A percentile compares a stretch with the other conserved stretches of the same genome.
Evolutionary conservation across 495 filamentous ascomycete species (phyloP).

Genomic region (Xylaria nigripes): DNA sequence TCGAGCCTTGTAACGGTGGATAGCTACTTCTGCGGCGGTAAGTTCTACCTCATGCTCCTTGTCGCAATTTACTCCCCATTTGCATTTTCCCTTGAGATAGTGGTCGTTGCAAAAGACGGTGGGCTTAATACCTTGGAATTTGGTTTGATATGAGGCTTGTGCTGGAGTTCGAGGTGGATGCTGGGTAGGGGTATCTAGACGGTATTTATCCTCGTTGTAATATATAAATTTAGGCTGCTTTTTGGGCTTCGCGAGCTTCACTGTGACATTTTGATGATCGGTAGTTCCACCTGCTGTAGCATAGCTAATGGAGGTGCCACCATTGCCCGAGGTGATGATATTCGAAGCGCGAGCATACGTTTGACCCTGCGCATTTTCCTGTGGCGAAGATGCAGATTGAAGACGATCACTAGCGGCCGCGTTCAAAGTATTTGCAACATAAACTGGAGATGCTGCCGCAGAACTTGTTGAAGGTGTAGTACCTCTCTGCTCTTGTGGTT

Average conservation of each 20-base stretch:
- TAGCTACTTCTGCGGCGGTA: slow-evolving; percentile 21
- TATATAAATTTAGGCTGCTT: slow-evolving; percentile 21
- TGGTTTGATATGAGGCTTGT: slow-evolving; percentile 23
- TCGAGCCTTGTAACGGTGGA: slow-evolving; percentile 28
- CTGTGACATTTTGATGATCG: slow-evolving; percentile 26
- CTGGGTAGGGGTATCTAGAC: slow-evolving; percentile 24
- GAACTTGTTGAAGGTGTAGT: slow-evolving; percentile 13
- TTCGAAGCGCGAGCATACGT: slow-evolving; percentile 14
- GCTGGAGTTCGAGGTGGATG: slow-evolving; percentile 25
- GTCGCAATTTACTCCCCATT: slow-evolving; percentile 25
- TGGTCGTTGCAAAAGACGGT: slow-evolving; percentile 26
- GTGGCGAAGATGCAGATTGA: slow-evolving; percentile 2
- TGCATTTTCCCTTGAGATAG: slow-evolving; percentile 26
- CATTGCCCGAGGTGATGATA: slow-evolving; percentile 26
- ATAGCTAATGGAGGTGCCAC: slow-evolving; percentile 28
- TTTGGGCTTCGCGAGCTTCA: slow-evolving; percentile 26
- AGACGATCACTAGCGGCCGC: not conserved
- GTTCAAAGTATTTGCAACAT: slow-evolving; percentile 2
- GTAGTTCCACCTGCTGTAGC: slow-evolving; percentile 23
- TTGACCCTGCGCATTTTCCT: slow-evolving; percentile 1
- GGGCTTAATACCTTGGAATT: slow-evolving; percentile 25
- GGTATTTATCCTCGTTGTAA: slow-evolving; percentile 21
- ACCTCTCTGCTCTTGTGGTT: slow-evolving; percentile 16
- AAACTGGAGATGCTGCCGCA: slow-evolving; percentile 18
- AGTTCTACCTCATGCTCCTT: slow-evolving; percentile 26